A percentile compares a stretch with the other conserved stretches of the same genome.
phyloP scores from a whole-genome alignment of 805 yeast genomes.

The Nakazawaea ambrosiae region DNA sequence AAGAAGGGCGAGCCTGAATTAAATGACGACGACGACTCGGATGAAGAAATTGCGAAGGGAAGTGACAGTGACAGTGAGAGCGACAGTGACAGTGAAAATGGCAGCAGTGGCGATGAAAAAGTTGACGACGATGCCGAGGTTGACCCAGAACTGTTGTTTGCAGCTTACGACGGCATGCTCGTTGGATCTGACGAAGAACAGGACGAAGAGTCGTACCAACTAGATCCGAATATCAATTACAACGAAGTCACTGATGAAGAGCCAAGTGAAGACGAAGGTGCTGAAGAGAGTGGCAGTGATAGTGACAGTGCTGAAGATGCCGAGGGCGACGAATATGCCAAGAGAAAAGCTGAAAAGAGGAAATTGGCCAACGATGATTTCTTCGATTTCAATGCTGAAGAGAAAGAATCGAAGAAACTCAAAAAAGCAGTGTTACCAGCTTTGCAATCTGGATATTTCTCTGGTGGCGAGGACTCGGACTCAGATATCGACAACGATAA shows the following conservation, averaged over 20 bases:
- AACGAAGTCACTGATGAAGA: conserved; percentile 65
- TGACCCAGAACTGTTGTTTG: conserved; percentile 16
- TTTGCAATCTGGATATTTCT: conserved; percentile 71
- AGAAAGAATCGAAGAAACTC: conserved; percentile 18
- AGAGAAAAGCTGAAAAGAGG: conserved; percentile 8
- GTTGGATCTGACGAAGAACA: conserved; percentile 38
- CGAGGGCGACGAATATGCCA: conserved; percentile 7
- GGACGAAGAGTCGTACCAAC: conserved; percentile 19
- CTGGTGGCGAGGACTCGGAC: conserved; percentile 71
- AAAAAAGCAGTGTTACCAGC: conserved; percentile 49
- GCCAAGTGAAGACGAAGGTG: conserved; percentile 33
- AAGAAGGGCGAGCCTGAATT: conserved; percentile 16
- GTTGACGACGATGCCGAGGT: conserved; percentile 16
- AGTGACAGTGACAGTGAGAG: conserved; percentile 16
- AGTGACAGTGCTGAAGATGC: conserved; percentile 15
- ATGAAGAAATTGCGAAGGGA: conserved; percentile 13
- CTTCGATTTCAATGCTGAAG: conserved; percentile 22
- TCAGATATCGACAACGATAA: conserved; percentile 38
- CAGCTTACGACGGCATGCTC: conserved; percentile 31
- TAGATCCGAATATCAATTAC: conserved; percentile 36
- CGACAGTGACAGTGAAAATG: conserved; percentile 13
- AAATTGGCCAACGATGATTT: conserved; percentile 31
- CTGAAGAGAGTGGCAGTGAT: conserved; percentile 18
- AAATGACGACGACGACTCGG: conserved; percentile 19
- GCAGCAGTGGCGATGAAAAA: conserved; percentile 16